These are phyloP conservation scores for Phialemoniopsis sp. DNA, from an alignment of 2,329 filamentous ascomycete species.

Conservation along the genomic window DNA sequence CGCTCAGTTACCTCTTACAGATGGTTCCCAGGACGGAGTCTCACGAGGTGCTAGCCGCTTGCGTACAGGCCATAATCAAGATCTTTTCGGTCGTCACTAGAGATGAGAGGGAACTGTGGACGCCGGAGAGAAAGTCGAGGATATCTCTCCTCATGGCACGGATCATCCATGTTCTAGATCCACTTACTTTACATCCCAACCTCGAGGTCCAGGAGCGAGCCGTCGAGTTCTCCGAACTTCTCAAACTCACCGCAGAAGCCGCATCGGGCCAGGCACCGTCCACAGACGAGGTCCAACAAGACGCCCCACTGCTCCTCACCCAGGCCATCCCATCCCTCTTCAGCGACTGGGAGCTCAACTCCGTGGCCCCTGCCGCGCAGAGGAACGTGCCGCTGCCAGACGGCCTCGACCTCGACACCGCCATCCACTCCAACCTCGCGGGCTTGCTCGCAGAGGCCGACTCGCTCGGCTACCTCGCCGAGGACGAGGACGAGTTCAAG, in stretches of 20 bases:
- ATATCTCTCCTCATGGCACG: conserved; percentile 75
- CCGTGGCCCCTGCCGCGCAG: conserved; percentile 79
- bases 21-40: conserved; percentile 51
- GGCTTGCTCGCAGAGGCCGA: conserved; percentile 60
- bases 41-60: conserved; percentile 68
- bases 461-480: conserved; percentile 38
- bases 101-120: conserved; percentile 64
- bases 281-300: conserved; percentile 48
- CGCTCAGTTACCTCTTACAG: conserved; percentile 71
- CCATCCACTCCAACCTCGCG: conserved; percentile 73
- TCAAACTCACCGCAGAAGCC: conserved; percentile 83
- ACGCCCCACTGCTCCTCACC: conserved; percentile 79
- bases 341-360: conserved; percentile 82
- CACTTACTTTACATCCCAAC: conserved; percentile 74
- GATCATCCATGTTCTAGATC: conserved; percentile 77
- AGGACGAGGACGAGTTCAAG: conserved; percentile 64
- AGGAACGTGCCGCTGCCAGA: conserved; percentile 77
- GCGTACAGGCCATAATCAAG: conserved; percentile 82
- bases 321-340: conserved; percentile 90
- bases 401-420: conserved; percentile 72
- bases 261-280: conserved; percentile 60
- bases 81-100: conserved; percentile 72
- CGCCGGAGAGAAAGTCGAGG: conserved; percentile 66
- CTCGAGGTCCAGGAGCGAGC: conserved; percentile 93
- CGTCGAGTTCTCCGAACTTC: conserved; percentile 86